phyloP scores from a whole-genome alignment of 352 stramenopile species.

The Pilasporangium apinafurcum region DNA sequence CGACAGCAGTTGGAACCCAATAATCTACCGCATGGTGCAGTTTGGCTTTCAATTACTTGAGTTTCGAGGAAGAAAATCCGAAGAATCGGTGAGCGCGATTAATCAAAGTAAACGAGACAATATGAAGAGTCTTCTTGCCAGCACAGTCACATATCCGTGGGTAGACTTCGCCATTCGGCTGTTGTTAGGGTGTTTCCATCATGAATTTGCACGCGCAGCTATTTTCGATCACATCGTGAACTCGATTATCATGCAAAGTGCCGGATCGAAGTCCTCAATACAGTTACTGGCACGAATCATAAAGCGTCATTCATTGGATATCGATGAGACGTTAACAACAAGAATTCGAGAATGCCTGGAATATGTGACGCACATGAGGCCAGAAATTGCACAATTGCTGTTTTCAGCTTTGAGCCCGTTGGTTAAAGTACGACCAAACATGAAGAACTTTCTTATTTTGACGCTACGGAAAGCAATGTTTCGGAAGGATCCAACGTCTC shows the following conservation, averaged over 20 bases:
- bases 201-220: conserved; percentile 16
- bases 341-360: conserved; percentile 47
- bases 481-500: conserved; percentile 37
- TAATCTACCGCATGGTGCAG: conserved; percentile 24
- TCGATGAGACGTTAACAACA: conserved; percentile 17
- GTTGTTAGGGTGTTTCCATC: conserved; percentile 35
- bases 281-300: conserved; percentile 28
- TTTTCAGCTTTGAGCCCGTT: conserved; percentile 29
- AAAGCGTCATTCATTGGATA: conserved; percentile 29
- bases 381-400: conserved; percentile 16
- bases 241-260: conserved; percentile 30
- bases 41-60: conserved; percentile 26
- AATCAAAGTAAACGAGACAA: not conserved
- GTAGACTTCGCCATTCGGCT: conserved; percentile 36
- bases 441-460: conserved; percentile 45
- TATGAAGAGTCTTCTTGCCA: too few species aligned
- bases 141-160: conserved; percentile 8
- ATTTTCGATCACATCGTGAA: conserved; percentile 42
- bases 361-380: conserved; percentile 32
- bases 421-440: conserved; percentile 20
- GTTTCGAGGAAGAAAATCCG: conserved; percentile 11
- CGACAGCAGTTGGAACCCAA: conserved; percentile 24
- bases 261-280: conserved; percentile 16
- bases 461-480: conserved; percentile 62
- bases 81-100: conserved; percentile 4